A percentile compares a stretch with the other conserved stretches of the same genome.
Evolutionary conservation across 2,329 filamentous ascomycete genomes (phyloP).

Genomic region (Endocalyx cinctus): DNA sequence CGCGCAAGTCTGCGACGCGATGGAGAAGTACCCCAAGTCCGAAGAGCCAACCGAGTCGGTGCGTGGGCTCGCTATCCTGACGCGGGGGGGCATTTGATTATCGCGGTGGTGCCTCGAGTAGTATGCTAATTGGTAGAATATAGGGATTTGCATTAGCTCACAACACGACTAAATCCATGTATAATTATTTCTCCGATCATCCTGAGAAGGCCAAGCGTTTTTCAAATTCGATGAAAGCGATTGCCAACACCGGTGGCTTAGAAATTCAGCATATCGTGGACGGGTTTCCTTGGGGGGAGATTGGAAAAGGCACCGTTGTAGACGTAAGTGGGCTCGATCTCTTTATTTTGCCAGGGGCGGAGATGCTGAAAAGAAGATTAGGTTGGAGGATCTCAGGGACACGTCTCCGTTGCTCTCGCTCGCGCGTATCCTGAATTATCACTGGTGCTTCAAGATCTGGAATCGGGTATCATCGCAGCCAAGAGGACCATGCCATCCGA

Average conservation of each 20-base stretch:
- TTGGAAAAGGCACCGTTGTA: conserved; percentile 7
- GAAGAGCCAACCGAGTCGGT: conserved; percentile 14
- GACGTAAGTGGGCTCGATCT: too few relatives aligned
- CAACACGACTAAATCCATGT: conserved; percentile 10
- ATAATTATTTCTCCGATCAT: conserved; percentile 9
- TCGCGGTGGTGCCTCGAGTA: background rate
- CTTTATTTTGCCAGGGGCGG: too few relatives aligned
- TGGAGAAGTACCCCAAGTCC: conserved; percentile 10
- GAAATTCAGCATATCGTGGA: conserved; percentile 10
- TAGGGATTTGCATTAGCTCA: conserved; percentile 14
- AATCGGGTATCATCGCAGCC: too few relatives aligned
- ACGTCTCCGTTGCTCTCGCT: too few relatives aligned
- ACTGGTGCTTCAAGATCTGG: too few relatives aligned
- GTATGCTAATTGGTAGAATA: too few relatives aligned
- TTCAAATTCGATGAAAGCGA: conserved; percentile 11
- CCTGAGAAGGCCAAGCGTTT: conserved; percentile 12
- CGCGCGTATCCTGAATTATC: too few relatives aligned
- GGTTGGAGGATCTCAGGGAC: too few relatives aligned
- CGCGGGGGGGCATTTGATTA: background rate
- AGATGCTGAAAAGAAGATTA: too few relatives aligned
- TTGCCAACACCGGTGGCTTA: conserved; percentile 8
- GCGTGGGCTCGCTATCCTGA: background rate
- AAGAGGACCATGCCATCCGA: too few relatives aligned
- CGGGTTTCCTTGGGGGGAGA: conserved; percentile 10
- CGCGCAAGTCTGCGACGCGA: conserved; percentile 8